Evolutionary conservation across 306 rosid species (phyloP).

Genomic region (Gastrolobium bilobum): DNA sequence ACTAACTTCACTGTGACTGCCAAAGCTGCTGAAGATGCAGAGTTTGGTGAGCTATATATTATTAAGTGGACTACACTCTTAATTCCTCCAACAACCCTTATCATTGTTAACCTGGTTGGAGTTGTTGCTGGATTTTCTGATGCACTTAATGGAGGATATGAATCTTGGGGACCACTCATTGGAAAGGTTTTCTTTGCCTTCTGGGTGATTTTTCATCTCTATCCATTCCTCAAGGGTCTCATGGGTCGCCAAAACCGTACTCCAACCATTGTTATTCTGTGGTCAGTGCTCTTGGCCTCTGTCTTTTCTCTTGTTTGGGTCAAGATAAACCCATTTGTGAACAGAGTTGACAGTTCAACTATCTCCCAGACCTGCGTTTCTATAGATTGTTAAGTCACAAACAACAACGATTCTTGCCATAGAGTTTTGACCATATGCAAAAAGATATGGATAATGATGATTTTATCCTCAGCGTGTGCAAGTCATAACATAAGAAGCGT

Average conservation of each 20-base stretch:
- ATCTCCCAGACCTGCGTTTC: slow-evolving; percentile 72
- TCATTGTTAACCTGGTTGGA: slow-evolving; percentile 88
- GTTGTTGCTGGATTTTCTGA: slow-evolving; percentile 98
- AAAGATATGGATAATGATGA: slow-evolving; percentile 27
- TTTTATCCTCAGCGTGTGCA: slow-evolving; percentile 30
- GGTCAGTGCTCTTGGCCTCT: slow-evolving; percentile 96
- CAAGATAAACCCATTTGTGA: slow-evolving; percentile 85
- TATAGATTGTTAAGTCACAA: slow-evolving; percentile 76
- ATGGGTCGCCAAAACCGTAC: slow-evolving; percentile 98
- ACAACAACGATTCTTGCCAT: slow-evolving; percentile 35
- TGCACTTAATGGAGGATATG: slow-evolving; percentile 92
- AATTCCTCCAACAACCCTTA: slow-evolving; percentile 91
- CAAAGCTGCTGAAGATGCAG: slow-evolving; percentile 86
- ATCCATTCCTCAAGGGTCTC: slow-evolving; percentile 98
- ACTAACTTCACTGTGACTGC: slow-evolving; percentile 96
- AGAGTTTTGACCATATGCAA: slow-evolving; percentile 45
- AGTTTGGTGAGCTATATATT: slow-evolving; percentile 88
- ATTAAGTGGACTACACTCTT: slow-evolving; percentile 96
- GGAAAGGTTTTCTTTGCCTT: slow-evolving; percentile 96
- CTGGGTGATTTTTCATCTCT: slow-evolving; percentile 95
- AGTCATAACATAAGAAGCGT: background rate
- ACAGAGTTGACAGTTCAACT: slow-evolving; percentile 65
- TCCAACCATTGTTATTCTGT: slow-evolving; percentile 90
- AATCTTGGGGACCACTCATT: slow-evolving; percentile 95
- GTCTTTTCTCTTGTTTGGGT: slow-evolving; percentile 98